Evolutionary conservation across 257 asterid species (phyloP), one percentile per base, ranked within the genome.

Genomic region (Cruciata laevipes): DNA sequence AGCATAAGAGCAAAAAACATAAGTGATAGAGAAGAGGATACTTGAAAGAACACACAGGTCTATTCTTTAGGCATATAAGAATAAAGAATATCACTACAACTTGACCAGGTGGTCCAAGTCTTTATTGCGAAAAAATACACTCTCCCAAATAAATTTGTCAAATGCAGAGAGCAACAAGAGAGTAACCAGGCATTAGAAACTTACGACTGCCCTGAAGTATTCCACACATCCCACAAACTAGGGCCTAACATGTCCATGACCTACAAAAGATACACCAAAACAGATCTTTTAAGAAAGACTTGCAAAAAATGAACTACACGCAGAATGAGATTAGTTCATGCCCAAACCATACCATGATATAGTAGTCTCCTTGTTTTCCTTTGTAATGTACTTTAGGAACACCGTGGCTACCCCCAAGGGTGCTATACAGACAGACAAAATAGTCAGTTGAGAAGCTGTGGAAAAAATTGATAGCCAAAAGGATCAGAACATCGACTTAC

Each of bases 231-330:
- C 86, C 86, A 82, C 64, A 82, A 72, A 77, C 86, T 82, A 30
- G 86, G 86, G 5, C 86, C 86, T 61, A 82, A 68, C 74, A 82
- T 76, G 75, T 82, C 86, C 86, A 82, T 82, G 75, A 82, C 86
- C 86, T 82, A 60, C 76, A 78, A 44, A 79, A 23, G 55, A 60
- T 49, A 5, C 37, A 49, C 60, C 52, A 49, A 30, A 37, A 17
- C 14, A 33, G 30, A 23, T 38, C 10, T 9, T 64, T 11, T 6
- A 17, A 38, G 14, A 58, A 6, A 57, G 30, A 21, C 42, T 23
- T 60, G 21, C 25, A 5, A 53, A 61, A 8, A 16, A 9, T 7
- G 0, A 0, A 13, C 6, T 10, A 53, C 4, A 63, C 27, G 11
- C 37, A 0, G 55, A 17, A 18, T 8, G 11, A 6, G 18, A 32